Percentiles rank a stretch among this genome's conserved stretches.
Conservation (phyloP, 306 rosid species). For the Pueraria montana region DNA sequence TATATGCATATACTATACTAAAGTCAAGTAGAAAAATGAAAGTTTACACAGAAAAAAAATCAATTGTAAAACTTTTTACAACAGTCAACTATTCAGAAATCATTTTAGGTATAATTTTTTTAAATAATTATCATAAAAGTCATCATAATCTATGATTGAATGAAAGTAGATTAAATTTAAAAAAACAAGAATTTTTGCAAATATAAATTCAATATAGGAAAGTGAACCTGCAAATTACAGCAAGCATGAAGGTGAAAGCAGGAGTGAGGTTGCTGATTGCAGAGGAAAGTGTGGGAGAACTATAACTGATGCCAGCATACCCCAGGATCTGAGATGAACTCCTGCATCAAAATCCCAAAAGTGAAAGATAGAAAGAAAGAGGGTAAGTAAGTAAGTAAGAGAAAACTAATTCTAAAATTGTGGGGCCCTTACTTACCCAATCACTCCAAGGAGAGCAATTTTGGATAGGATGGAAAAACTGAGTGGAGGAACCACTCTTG, state of each 20-base stretch:
- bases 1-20: too few relatives aligned
- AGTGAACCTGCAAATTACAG: constrained; percentile 78
- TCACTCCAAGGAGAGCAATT: constrained; percentile 74
- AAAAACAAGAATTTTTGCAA: too few relatives aligned
- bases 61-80: too few relatives aligned
- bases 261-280: constrained; percentile 89
- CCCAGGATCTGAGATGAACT: constrained; percentile 85
- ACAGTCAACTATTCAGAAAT: too few relatives aligned
- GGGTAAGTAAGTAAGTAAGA: too few relatives aligned
- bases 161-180: too few relatives aligned
- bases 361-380: neutral
- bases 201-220: neutral
- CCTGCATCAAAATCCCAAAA: constrained; percentile 52
- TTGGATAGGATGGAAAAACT: constrained; percentile 65
- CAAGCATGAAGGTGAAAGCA: constrained; percentile 87
- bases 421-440: constrained; percentile 60
- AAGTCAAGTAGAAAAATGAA: too few relatives aligned
- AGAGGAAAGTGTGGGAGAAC: constrained; percentile 89
- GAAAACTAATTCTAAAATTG: neutral
- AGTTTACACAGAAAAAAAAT: neutral
- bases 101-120: too few relatives aligned
- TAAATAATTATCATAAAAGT: too few relatives aligned
- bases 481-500: constrained; percentile 79
- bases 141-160: too few relatives aligned
- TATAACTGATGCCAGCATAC: constrained; percentile 77